phyloP scores from a whole-genome alignment of 148 eudicot species.

The Amaranthus cruentus region DNA sequence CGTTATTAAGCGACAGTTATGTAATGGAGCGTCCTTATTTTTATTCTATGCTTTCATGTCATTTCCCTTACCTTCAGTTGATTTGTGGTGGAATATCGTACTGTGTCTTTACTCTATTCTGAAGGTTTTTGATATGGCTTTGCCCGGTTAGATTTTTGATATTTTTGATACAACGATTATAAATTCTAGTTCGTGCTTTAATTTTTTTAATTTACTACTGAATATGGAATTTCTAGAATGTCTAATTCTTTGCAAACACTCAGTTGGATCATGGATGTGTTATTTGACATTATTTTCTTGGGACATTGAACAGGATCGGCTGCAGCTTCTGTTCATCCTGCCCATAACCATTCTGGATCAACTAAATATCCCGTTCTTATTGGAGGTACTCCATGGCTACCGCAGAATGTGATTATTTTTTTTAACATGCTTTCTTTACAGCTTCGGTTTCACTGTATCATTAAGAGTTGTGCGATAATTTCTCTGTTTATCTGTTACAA shows the following conservation, averaged over 20 bases:
- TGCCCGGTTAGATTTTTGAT: neutral
- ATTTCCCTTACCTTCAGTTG: neutral
- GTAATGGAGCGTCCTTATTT: too few relatives aligned
- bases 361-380: conserved; percentile 41
- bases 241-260: neutral
- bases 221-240: too few relatives aligned
- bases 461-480: too few relatives aligned
- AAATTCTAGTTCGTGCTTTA: neutral
- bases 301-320: conserved; percentile 32
- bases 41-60: too few relatives aligned
- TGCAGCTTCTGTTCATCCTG: conserved; percentile 29
- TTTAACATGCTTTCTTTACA: neutral
- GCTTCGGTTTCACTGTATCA: too few relatives aligned
- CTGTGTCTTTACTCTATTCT: too few relatives aligned
- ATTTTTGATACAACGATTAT: neutral
- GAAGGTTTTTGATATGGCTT: too few relatives aligned
- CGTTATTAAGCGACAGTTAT: too few relatives aligned
- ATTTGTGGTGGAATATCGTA: neutral
- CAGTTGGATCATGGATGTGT: neutral
- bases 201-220: neutral
- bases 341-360: conserved; percentile 33
- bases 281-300: conserved; percentile 12
- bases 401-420: neutral
- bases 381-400: conserved; percentile 55
- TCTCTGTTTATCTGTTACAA: neutral